Percentiles rank a stretch among this genome's conserved stretches.
These are phyloP conservation scores for Cladobotryum protrusum DNA, from an alignment of 2,329 filamentous ascomycete genomes.

Conservation along the genomic window DNA sequence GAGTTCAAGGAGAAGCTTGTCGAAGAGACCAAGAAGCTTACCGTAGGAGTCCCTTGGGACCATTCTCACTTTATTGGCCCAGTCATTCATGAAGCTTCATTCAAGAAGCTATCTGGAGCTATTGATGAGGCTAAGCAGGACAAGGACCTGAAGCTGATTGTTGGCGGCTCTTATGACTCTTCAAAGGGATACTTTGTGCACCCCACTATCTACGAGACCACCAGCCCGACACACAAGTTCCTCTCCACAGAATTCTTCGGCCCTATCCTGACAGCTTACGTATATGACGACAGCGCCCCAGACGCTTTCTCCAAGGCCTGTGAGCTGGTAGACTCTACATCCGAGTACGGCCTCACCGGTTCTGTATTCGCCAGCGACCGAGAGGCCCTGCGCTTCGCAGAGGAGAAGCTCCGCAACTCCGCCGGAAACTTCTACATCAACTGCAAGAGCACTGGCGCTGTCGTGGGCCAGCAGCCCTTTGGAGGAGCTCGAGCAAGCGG, in stretches of 20 bases:
- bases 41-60: constrained; percentile 61
- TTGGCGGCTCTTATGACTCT: constrained; percentile 70
- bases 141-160: constrained; percentile 62
- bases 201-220: constrained; percentile 74
- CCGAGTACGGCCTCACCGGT: constrained; percentile 73
- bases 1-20: constrained; percentile 62
- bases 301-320: constrained; percentile 54
- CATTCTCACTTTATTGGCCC: constrained; percentile 79
- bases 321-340: constrained; percentile 61
- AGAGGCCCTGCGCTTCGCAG: constrained; percentile 57
- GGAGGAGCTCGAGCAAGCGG: constrained; percentile 62
- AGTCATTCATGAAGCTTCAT: constrained; percentile 75
- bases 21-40: constrained; percentile 62
- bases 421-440: constrained; percentile 86
- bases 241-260: constrained; percentile 78
- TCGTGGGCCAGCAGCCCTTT: constrained; percentile 68
- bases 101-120: constrained; percentile 70
- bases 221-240: constrained; percentile 66
- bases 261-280: constrained; percentile 65
- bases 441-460: constrained; percentile 70
- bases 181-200: constrained; percentile 77
- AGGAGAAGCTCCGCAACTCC: constrained; percentile 63
- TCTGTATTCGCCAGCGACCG: constrained; percentile 69
- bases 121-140: constrained; percentile 79
- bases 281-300: constrained; percentile 64